A percentile compares a stretch with the other conserved stretches of the same genome.
phyloP scores from a whole-genome alignment of 345 rosid species.

The Populus davidiana region DNA sequence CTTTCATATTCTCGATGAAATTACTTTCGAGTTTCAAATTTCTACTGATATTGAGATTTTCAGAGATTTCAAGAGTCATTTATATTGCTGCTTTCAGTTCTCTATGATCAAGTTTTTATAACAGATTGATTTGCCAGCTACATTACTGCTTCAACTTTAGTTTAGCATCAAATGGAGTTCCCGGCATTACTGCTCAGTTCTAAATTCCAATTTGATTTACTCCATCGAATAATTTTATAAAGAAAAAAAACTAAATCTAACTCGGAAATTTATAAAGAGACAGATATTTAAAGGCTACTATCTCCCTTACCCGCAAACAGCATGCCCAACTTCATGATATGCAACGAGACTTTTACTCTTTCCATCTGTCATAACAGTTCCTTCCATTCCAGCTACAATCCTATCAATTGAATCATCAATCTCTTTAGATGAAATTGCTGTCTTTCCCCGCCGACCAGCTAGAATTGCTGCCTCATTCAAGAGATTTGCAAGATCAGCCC shows the following conservation, averaged over 20 bases:
- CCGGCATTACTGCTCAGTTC: not conserved
- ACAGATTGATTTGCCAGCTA: not conserved
- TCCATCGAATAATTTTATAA: not conserved
- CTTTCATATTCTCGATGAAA: not conserved
- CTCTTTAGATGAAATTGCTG: constrained; percentile 84
- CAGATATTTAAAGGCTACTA: not conserved
- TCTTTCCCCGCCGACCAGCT: constrained; percentile 85
- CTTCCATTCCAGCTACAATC: constrained; percentile 99
- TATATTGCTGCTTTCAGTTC: not conserved
- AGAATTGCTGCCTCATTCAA: constrained; percentile 94
- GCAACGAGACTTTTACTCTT: constrained; percentile 97
- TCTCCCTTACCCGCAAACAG: constrained; percentile 80
- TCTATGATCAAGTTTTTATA: not conserved
- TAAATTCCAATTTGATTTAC: not conserved
- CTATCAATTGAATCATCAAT: constrained; percentile 96
- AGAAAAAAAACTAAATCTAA: not conserved
- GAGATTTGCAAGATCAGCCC: constrained; percentile 97
- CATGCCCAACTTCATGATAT: constrained; percentile 97
- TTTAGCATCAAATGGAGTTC: not conserved
- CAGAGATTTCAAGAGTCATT: not conserved
- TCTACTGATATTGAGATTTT: not conserved
- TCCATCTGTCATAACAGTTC: constrained; percentile 98
- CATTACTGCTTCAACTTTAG: not conserved
- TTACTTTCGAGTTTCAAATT: not conserved
- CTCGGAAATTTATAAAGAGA: not conserved